phyloP scores from a whole-genome alignment of 352 stramenopile species.

The Phytophthora rubi region DNA sequence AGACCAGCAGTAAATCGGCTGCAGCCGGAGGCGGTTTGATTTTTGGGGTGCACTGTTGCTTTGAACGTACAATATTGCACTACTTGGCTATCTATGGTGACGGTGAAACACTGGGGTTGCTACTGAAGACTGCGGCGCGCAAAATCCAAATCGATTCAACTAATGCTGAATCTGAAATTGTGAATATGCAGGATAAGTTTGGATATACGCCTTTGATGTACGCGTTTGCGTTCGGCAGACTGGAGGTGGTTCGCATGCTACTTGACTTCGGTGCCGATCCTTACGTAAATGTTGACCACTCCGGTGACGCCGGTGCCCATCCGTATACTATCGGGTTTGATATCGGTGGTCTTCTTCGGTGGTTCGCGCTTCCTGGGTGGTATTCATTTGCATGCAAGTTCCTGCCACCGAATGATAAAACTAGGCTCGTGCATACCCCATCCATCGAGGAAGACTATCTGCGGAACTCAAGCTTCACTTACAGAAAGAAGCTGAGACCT shows the following conservation, averaged over 20 bases:
- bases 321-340: slow-evolving; percentile 57
- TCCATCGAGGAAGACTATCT: slow-evolving; percentile 45
- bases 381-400: slow-evolving; percentile 43
- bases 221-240: slow-evolving; percentile 55
- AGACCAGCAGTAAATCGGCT: neutral
- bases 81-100: slow-evolving; percentile 58
- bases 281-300: slow-evolving; percentile 49
- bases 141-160: neutral
- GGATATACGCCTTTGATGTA: slow-evolving; percentile 67
- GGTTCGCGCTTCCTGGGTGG: slow-evolving; percentile 71
- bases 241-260: slow-evolving; percentile 41
- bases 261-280: slow-evolving; percentile 43
- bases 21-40: neutral
- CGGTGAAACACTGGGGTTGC: slow-evolving; percentile 31
- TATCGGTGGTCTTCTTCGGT: slow-evolving; percentile 52
- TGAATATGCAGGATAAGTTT: slow-evolving; percentile 44
- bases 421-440: slow-evolving; percentile 25
- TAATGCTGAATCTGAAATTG: slow-evolving; percentile 1
- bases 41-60: slow-evolving; percentile 27
- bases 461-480: slow-evolving; percentile 50
- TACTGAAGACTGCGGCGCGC: slow-evolving; percentile 11
- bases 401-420: slow-evolving; percentile 36
- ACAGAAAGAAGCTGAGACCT: slow-evolving; percentile 27
- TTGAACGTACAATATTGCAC: slow-evolving; percentile 51
- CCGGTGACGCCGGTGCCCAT: slow-evolving; percentile 47